These are phyloP conservation scores for Hemisphaericaspora subhashii DNA, from an alignment of 1,139 yeast species.

Conservation along the genomic window DNA sequence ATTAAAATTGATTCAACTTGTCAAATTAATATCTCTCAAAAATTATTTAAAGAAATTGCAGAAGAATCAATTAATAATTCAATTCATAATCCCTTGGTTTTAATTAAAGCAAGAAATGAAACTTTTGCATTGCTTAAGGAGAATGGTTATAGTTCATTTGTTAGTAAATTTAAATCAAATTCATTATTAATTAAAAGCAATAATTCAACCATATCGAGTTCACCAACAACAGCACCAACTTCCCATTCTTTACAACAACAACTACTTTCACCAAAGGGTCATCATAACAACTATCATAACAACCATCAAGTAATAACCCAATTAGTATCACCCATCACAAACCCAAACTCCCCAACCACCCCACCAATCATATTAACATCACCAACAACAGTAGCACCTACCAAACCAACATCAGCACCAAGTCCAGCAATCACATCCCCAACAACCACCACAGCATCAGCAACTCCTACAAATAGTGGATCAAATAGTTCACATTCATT, in stretches of 20 bases:
- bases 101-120: slow-evolving; percentile 45
- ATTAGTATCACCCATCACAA: slow-evolving; percentile 2
- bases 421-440: background rate
- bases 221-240: slow-evolving; percentile 5
- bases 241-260: slow-evolving; percentile 3
- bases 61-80: slow-evolving; percentile 24
- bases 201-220: background rate
- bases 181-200: background rate
- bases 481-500: slow-evolving; percentile 1
- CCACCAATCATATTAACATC: slow-evolving; percentile 8
- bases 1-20: slow-evolving; percentile 38
- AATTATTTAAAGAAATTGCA: slow-evolving; percentile 30
- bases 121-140: slow-evolving; percentile 45
- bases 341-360: slow-evolving; percentile 7
- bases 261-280: slow-evolving; percentile 1
- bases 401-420: slow-evolving; percentile 9
- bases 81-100: slow-evolving; percentile 38
- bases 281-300: background rate
- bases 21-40: slow-evolving; percentile 46
- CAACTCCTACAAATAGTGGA: background rate
- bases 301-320: background rate
- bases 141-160: slow-evolving; percentile 35
- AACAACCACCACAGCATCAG: background rate
- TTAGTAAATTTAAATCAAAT: slow-evolving; percentile 8
- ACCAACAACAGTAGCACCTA: slow-evolving; percentile 4